Evolutionary conservation across 768 basidiomycete species (phyloP).

Genomic region (Termitomyces sp.): DNA sequence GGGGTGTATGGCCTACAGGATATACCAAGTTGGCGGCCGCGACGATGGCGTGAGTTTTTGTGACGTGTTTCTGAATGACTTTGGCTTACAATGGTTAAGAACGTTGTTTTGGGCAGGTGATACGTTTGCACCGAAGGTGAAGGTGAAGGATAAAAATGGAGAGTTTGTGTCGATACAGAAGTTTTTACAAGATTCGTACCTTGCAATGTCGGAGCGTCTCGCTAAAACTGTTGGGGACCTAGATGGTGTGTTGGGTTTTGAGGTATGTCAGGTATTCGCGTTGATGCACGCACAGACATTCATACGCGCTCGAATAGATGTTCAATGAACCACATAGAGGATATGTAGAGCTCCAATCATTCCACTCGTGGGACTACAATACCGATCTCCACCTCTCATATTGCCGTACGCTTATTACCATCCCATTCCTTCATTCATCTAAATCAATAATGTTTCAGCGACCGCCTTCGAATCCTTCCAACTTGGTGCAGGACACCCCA

Average conservation of each 20-base stretch:
- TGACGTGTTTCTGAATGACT: neutral
- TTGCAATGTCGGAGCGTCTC: slow-evolving; percentile 70
- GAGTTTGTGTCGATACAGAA: slow-evolving; percentile 63
- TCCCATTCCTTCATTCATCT: neutral
- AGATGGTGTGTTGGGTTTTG: slow-evolving; percentile 82
- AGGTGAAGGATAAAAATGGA: slow-evolving; percentile 39
- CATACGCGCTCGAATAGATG: slow-evolving; percentile 39
- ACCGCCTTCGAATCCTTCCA: slow-evolving; percentile 86
- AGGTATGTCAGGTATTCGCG: slow-evolving; percentile 43
- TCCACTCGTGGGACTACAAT: slow-evolving; percentile 89
- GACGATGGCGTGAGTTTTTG: slow-evolving; percentile 77
- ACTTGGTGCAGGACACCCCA: slow-evolving; percentile 86
- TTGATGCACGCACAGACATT: neutral
- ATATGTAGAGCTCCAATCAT: slow-evolving; percentile 76
- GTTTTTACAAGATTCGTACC: slow-evolving; percentile 78
- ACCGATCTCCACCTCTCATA: slow-evolving; percentile 86
- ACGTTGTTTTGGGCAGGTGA: slow-evolving; percentile 95
- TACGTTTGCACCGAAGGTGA: slow-evolving; percentile 74
- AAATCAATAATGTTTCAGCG: slow-evolving; percentile 34
- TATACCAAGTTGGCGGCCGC: slow-evolving; percentile 92
- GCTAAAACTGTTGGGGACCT: slow-evolving; percentile 65
- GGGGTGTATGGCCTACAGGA: slow-evolving; percentile 89
- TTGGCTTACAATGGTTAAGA: slow-evolving; percentile 27
- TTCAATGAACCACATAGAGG: slow-evolving; percentile 96
- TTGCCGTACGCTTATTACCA: slow-evolving; percentile 47